A percentile compares a stretch with the other conserved stretches of the same genome.
These are phyloP conservation scores for Colletotrichum sp. DNA, from an alignment of 2,329 filamentous ascomycete genomes.

Conservation along the genomic window DNA sequence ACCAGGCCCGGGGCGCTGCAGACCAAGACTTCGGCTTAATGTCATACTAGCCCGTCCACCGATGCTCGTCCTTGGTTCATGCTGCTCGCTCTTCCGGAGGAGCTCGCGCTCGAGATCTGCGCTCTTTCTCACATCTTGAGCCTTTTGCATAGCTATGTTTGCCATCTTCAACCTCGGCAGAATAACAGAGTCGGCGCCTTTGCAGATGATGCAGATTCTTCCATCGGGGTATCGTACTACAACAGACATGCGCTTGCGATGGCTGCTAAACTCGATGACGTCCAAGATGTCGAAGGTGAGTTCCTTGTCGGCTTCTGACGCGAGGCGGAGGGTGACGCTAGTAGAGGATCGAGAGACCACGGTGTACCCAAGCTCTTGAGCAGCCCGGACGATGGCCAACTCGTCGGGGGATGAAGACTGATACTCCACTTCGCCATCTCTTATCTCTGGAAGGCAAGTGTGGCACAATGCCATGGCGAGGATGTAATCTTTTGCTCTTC, in stretches of 20 bases:
- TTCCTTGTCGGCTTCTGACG: conserved; percentile 42
- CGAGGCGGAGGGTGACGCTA: conserved; percentile 62
- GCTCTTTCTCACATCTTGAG: conserved; percentile 66
- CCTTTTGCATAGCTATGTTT: conserved; percentile 77
- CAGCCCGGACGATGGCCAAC: conserved; percentile 82
- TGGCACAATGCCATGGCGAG: conserved; percentile 88
- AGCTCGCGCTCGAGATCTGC: conserved; percentile 63
- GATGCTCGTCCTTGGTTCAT: conserved; percentile 59
- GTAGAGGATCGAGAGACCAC: conserved; percentile 76
- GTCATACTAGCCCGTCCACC: conserved; percentile 59
- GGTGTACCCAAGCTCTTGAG: conserved; percentile 83
- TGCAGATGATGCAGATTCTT: conserved; percentile 83
- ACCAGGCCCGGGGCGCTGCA: conserved; percentile 29
- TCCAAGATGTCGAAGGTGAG: conserved; percentile 83
- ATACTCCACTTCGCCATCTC: conserved; percentile 75
- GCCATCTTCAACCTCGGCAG: conserved; percentile 79
- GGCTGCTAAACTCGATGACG: conserved; percentile 89
- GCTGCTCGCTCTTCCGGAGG: conserved; percentile 59
- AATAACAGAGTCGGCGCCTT: conserved; percentile 87
- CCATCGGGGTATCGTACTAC: conserved; percentile 85
- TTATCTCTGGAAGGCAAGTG: conserved; percentile 84
- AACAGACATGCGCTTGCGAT: conserved; percentile 90
- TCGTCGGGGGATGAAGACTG: conserved; percentile 93
- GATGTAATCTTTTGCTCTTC: conserved; percentile 81
- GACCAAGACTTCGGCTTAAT: conserved; percentile 48